Base-by-base conservation (phyloP, 768 basidiomycete species). In the Naganishia friedmannii region DNA sequence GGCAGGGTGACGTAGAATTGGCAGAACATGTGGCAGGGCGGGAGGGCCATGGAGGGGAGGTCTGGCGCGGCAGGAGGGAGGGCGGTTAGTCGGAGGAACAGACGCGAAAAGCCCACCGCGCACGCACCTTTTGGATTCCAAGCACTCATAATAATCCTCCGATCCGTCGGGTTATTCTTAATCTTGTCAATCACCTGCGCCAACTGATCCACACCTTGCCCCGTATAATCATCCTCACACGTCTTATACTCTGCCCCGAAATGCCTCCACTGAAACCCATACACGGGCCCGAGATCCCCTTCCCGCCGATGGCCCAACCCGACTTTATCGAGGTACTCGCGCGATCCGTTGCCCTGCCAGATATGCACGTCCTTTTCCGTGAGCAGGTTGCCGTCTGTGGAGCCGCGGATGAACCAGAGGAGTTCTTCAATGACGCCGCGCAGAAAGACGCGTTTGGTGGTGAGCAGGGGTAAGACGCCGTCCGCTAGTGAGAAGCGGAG, bases 1-100 rank as follows among this genome's bases (percentile, higher is more conserved):
- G 95, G 90, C 42, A 95, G 88, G 77, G 92, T 90, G 42, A 99
- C 95, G 83, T 92, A 97, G 85, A 99, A 99, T 79, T 99, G 96
- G 83, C 93, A 97, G 82, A 98, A 89, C 88, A 98, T 90, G 82
- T 98, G 96, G 81, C 96, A 99, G 0, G 96, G 96, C 0, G 96
- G 96, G 0, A 99, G 87, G 0, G 96, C 96, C 96, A 98, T 99
- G 46, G 86, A 84, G 0, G 88, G 87, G 29, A 99, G 90, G 81
- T 96, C 95, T 97, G 75, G n/a, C 13, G 6, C 2, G 31, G 17
- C 32, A 51, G 31, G 23, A 23, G 19, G 19, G 5, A 3, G 23
- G 29, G 12, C 6, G 12, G 37, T 32, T 15, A 67, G 66, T 21
- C 21, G 45, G 45, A 39, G 29, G 53, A 51, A 56, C 21, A 29